phyloP scores from a whole-genome alignment of 352 stramenopile species.

The Phytophthora boehmeriae region DNA sequence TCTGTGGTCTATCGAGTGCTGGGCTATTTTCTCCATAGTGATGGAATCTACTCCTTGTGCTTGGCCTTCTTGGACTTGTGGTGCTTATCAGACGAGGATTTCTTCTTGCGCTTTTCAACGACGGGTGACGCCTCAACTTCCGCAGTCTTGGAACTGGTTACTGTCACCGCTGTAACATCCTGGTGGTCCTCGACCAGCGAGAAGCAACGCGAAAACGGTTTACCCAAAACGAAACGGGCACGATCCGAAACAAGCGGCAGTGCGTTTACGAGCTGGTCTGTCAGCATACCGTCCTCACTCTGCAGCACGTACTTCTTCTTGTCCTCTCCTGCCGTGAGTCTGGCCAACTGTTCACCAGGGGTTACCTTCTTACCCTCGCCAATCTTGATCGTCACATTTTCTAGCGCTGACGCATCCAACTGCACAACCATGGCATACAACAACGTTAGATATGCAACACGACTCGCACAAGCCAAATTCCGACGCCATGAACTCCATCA shows the following conservation, averaged over 20 bases:
- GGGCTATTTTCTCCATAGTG: slow-evolving; percentile 34
- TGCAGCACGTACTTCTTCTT: slow-evolving; percentile 65
- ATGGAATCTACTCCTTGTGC: slow-evolving; percentile 40
- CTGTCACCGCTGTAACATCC: slow-evolving; percentile 13
- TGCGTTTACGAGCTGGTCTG: slow-evolving; percentile 80
- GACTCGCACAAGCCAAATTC: neutral
- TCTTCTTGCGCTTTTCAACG: slow-evolving; percentile 42
- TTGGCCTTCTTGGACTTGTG: slow-evolving; percentile 70
- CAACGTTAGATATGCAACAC: slow-evolving; percentile 8
- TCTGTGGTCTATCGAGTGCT: slow-evolving; percentile 37
- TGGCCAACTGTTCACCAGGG: slow-evolving; percentile 48
- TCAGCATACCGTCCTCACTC: slow-evolving; percentile 63
- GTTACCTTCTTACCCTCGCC: slow-evolving; percentile 28
- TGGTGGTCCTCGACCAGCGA: slow-evolving; percentile 65
- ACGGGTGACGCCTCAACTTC: slow-evolving; percentile 13
- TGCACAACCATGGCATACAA: slow-evolving; percentile 27
- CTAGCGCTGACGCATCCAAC: slow-evolving; percentile 72
- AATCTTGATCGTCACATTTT: slow-evolving; percentile 75
- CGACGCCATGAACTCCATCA: neutral
- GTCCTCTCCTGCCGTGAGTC: slow-evolving; percentile 37
- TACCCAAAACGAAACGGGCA: slow-evolving; percentile 66
- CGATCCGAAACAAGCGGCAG: slow-evolving; percentile 64
- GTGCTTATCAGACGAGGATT: slow-evolving; percentile 33
- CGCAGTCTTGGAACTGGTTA: slow-evolving; percentile 9
- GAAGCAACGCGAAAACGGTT: slow-evolving; percentile 77